Base-by-base conservation (phyloP, 2,329 filamentous ascomycete species). In the Penicillium freii region DNA sequence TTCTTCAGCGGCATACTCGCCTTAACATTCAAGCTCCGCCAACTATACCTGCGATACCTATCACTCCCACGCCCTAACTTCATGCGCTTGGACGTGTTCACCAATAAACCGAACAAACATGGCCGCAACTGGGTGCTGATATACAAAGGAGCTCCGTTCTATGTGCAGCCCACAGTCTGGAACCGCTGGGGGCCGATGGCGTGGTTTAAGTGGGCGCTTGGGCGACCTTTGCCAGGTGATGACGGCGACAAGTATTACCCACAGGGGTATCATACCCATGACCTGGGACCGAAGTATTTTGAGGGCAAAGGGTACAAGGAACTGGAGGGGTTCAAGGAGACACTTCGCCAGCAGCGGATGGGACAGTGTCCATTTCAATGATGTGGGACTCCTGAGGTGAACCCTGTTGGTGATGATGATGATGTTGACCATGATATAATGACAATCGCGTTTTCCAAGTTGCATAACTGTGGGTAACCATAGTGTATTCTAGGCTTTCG, bases 111-210 rank as follows among this genome's bases (percentile, higher is more conserved):
- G 0, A 82, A 89, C 10, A 72, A 79, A 29, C 80, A 82, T 0
- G 84, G 84, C 1, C 80, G 82, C 3, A 80, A 86, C 62, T 76
- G 80, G 49, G 71, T 75, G 64, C 66, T 75, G 0, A 62, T 76
- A 29, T 89, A 84, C 68, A 78, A 85, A 27, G 82, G 83, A 23
- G 81, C 85, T 47, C 88, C 88, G 1, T 89, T 82, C 75, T 90
- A 89, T 71, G 78, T 83, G 23, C 77, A 81, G 58, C 79, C 80
- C 27, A 87, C 82, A 0, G 69, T 82, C 27, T 84, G 80, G 83
- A 84, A 80, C 65, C 82, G 84, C 56, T 90, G 83, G 84, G 84
- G 83, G 5, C 85, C 80, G 0, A 68, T 71, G 56, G 85, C 80
- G 0, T 80, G 80, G 77, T 55, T 82, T 15, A 77, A 73, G 36